Evolutionary conservation across 192 early-diverging fungal species (phyloP).

Genomic region (Coemansia sp.): DNA sequence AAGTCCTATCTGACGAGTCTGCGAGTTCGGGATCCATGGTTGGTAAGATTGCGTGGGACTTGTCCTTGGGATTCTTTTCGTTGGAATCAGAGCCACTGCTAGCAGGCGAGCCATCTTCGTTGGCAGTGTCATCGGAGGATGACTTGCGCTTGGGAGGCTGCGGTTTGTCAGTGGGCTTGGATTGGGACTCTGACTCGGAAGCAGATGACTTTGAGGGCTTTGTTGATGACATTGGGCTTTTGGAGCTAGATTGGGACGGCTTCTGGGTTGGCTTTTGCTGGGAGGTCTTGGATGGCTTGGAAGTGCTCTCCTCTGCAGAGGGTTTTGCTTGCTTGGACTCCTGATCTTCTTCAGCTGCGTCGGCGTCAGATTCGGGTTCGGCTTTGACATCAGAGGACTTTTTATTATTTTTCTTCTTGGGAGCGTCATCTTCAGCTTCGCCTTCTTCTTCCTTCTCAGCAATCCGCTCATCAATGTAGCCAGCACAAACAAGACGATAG

Average conservation of each 20-base stretch:
- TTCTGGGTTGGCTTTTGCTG: slow-evolving; percentile 16
- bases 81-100: slow-evolving; percentile 1
- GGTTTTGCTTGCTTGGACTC: slow-evolving; percentile 12
- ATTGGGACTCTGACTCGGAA: neutral
- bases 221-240: neutral
- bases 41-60: slow-evolving; percentile 36
- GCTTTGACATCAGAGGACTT: neutral
- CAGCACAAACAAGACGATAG: slow-evolving; percentile 49
- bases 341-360: neutral
- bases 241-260: slow-evolving; percentile 1
- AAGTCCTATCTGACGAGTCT: slow-evolving; percentile 9
- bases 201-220: neutral
- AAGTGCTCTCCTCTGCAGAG: neutral
- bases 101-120: neutral
- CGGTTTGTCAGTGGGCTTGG: neutral
- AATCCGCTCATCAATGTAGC: slow-evolving; percentile 42
- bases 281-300: neutral
- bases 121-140: neutral
- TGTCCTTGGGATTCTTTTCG: slow-evolving; percentile 11
- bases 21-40: slow-evolving; percentile 50
- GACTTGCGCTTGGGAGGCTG: slow-evolving; percentile 3
- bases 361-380: neutral
- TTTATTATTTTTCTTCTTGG: slow-evolving; percentile 11
- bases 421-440: slow-evolving; percentile 12
- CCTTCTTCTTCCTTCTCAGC: slow-evolving; percentile 46